Percentiles rank a stretch among this genome's conserved stretches.
These are phyloP conservation scores for Babesia ovis DNA, from an alignment of 169 alveolate genomes.

Conservation along the genomic window DNA sequence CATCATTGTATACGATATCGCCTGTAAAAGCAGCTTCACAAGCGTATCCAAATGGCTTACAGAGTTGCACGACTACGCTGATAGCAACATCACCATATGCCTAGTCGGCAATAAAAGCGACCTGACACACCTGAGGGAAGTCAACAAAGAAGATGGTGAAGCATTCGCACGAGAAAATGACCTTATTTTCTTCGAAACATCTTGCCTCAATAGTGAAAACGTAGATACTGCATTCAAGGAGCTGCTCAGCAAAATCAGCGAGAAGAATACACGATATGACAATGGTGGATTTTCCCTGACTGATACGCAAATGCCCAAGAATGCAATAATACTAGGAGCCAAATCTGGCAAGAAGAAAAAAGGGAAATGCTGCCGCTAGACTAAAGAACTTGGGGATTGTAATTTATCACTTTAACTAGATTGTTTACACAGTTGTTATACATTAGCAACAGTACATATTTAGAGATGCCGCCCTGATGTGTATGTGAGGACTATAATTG, in stretches of 20 bases:
- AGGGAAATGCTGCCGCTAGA: conserved; percentile 27
- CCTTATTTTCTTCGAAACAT: conserved; percentile 93
- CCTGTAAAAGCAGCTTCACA: conserved; percentile 92
- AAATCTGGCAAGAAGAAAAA: conserved; percentile 15
- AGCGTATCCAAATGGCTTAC: conserved; percentile 94
- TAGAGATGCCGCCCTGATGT: too few relatives aligned
- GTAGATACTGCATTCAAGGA: conserved; percentile 92
- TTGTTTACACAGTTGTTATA: background rate
- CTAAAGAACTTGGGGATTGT: background rate
- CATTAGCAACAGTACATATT: too few relatives aligned
- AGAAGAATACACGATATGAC: conserved; percentile 54
- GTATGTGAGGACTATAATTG: too few relatives aligned
- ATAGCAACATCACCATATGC: conserved; percentile 91
- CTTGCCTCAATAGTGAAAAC: conserved; percentile 93
- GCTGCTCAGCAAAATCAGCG: conserved; percentile 75
- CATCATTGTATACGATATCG: conserved; percentile 95
- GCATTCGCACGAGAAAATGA: conserved; percentile 88
- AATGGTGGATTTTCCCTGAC: conserved; percentile 9
- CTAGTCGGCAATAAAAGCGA: conserved; percentile 98
- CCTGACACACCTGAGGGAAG: conserved; percentile 87
- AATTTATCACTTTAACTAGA: background rate
- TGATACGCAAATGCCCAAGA: conserved; percentile 29
- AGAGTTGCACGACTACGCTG: conserved; percentile 96
- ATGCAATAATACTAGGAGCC: conserved; percentile 23
- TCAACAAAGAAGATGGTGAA: conserved; percentile 90